Evolutionary conservation across 2,329 filamentous ascomycete species (phyloP), one percentile per base, ranked within the genome.

Genomic region (Mycogone perniciosa): DNA sequence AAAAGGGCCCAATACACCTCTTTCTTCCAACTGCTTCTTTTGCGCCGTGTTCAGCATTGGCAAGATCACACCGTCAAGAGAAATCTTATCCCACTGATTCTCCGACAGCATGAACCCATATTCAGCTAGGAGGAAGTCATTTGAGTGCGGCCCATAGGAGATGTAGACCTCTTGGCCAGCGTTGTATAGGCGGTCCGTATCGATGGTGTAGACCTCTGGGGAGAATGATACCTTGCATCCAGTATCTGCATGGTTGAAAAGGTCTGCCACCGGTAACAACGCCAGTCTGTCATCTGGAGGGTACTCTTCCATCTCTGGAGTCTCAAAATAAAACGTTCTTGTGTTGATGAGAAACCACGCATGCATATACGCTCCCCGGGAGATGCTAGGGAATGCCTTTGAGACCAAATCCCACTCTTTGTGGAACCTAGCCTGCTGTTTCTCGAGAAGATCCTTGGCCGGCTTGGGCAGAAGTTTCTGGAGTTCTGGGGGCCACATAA

Each of bases 91-190:
- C 71, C 73, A 76, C 26, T 64, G 61, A 52, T 80, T 80, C 9
- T 64, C 59, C 46, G 76, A 74, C 13, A 65, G 58, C 8, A 75
- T 62, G 57, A 80, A 80, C 5, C 77, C 77, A 57, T 80, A 90
- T 66, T 90, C 87, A 0, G 80, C 76, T 1, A 89, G 75, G 26
- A 90, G 67, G 56, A 86, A 85, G 62, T 89, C 86, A 55, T 88
- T 88, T 30, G 76, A 76, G 62, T 90, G 86, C 1, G 75, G 64
- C 4, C 87, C 87, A 59, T 91, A 91, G 29, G 77, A 81, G 30
- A 87, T 80, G 53, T 77, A 79, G 1, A 90, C 70, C 67, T 90
- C 86, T 26, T 85, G 79, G 9, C 81, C 82, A 2, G 64, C 58
- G 1, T 46, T 5, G 44, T 46, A 37, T 6, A 7, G 20, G 9